A percentile compares a stretch with the other conserved stretches of the same genome.
phyloP scores from a whole-genome alignment of 2,329 filamentous ascomycete species.

The Ascochyta koolunga region DNA sequence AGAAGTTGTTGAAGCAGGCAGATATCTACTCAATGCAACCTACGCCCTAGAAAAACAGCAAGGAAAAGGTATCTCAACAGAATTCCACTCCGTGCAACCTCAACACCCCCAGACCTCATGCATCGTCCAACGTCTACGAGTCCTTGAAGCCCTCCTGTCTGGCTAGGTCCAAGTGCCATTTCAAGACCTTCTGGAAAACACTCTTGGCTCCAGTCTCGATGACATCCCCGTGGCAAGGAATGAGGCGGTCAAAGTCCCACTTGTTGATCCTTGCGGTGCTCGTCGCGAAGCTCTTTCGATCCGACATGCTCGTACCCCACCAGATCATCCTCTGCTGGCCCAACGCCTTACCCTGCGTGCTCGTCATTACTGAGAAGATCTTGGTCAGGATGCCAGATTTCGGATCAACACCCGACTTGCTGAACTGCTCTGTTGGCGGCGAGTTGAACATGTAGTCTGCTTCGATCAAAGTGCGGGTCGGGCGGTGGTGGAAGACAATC shows the following conservation, averaged over 20 bases:
- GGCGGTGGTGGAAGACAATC: constrained; percentile 84
- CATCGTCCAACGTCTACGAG: background rate
- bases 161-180: constrained; percentile 72
- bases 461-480: constrained; percentile 78
- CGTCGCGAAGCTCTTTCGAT: constrained; percentile 72
- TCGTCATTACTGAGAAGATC: constrained; percentile 63
- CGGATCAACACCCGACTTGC: constrained; percentile 60
- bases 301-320: constrained; percentile 68
- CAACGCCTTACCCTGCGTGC: constrained; percentile 62
- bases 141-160: constrained; percentile 26
- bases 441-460: constrained; percentile 93
- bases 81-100: background rate
- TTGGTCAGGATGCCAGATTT: constrained; percentile 65
- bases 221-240: constrained; percentile 93
- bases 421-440: constrained; percentile 82
- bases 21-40: too few relatives aligned
- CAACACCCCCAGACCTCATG: background rate
- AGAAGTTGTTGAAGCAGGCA: background rate
- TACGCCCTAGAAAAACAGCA: too few relatives aligned
- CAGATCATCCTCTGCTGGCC: constrained; percentile 83
- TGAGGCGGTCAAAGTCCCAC: constrained; percentile 86
- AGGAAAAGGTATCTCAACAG: background rate
- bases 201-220: constrained; percentile 77
- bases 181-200: constrained; percentile 77
- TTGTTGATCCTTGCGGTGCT: constrained; percentile 71